Base-by-base conservation (phyloP, 129 eudicot species). In the Heracleum sosnowskyi region DNA sequence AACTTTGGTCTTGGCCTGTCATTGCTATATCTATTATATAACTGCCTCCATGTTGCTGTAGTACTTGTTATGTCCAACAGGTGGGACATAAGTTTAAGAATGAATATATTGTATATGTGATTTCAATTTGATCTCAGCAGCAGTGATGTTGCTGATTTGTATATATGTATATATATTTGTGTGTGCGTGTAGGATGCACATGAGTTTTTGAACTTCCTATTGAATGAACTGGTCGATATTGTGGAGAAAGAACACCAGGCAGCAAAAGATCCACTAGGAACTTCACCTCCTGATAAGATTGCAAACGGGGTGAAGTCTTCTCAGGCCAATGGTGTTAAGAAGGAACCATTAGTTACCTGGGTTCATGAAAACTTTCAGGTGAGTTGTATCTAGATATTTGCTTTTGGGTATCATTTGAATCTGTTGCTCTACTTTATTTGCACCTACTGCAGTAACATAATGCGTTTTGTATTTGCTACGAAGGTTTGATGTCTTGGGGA, bases 301-400 rank as follows among this genome's bases (percentile, higher is more conserved):
- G 77, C 79, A 39, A 88, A 91, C 74, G 93, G 93, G 79, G 84
- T 79, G n/a, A 81, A 73, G 72, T 81, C 77, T 84, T 79, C 82
- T 75, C 88, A 78, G 41, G 86, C 83, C 77, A 88, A 89, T 77
- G 93, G 96, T 76, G 87, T 73, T 42, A 87, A 81, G 69, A 90
- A 87, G 80, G 98, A 93, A 77, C 97, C 97, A 22, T 45, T 84
- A 75, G 89, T 89, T 34, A 93, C 97, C 70, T 93, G 93, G 97
- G 97, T 93, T 83, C 98, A 93, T 79, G 89, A 91, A 79, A 91
- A 85, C 81, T 93, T 93, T 87, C 98, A 93, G 91, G 98, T 90
- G 78, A 76, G 84, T 78, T 84, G 11, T 55, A 37, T 64, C 47
- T 24, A 40, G 26, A 69, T 69, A 6, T 35, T 33, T 69, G 45